Conservation (phyloP, 768 basidiomycete genomes). For the Rhodocollybia butyracea region DNA sequence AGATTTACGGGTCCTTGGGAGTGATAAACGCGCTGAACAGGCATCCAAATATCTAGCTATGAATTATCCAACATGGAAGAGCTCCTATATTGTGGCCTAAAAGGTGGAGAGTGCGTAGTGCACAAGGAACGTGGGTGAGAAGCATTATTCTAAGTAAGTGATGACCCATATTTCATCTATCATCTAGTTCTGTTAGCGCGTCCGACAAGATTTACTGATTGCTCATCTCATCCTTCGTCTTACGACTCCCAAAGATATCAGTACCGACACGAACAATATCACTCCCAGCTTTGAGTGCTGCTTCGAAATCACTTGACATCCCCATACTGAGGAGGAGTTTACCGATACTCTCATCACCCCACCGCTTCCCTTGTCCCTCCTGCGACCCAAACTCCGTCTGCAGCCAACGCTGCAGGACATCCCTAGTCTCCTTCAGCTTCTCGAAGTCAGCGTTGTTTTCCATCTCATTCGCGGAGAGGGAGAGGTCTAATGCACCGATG, state of each 20-base stretch:
- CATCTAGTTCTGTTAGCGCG: no score
- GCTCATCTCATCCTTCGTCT: constrained; percentile 40
- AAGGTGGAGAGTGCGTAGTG: no score
- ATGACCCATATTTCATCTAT: no score
- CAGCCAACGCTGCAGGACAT: constrained; percentile 49
- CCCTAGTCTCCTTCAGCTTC: constrained; percentile 59
- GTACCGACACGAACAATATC: constrained; percentile 91
- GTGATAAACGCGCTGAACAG: no score
- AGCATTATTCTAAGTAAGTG: no score
- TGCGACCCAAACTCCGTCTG: constrained; percentile 16
- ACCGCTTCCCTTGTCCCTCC: constrained; percentile 10
- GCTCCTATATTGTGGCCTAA: no score
- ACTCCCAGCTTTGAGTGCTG: constrained; percentile 79
- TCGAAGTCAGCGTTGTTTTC: constrained; percentile 71
- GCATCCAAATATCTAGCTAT: no score
- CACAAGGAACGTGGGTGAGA: no score
- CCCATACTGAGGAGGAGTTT: constrained; percentile 82
- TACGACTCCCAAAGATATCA: constrained; percentile 79
- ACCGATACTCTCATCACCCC: constrained; percentile 46
- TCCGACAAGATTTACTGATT: neutral
- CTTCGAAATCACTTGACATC: constrained; percentile 94
- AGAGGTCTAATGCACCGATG: constrained; percentile 81
- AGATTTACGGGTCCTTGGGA: no score
- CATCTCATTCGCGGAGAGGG: constrained; percentile 47
- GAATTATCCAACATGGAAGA: no score